A percentile compares a stretch with the other conserved stretches of the same genome.
Conservation (phyloP, 2,329 filamentous ascomycete species). For the Claviceps monticola region DNA sequence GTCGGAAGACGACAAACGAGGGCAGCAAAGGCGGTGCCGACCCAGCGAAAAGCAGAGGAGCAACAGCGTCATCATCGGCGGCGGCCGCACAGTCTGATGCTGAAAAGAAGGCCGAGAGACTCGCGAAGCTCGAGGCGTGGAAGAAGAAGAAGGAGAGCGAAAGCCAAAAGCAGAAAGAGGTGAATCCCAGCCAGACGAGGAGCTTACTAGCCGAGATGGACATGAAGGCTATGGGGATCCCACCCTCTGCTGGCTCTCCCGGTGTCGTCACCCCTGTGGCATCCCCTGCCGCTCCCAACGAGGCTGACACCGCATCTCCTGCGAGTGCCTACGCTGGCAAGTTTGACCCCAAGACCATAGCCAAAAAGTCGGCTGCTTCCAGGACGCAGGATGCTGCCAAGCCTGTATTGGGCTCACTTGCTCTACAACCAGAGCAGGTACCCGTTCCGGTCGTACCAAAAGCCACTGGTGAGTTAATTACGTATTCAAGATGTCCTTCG, state of each 20-base stretch:
- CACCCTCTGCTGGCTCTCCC: slow-evolving; percentile 33
- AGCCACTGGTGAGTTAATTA: slow-evolving; percentile 20
- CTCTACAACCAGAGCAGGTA: slow-evolving; percentile 23
- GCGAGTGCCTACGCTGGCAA: slow-evolving; percentile 57
- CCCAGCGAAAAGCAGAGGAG: slow-evolving; percentile 42
- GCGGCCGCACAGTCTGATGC: slow-evolving; percentile 46
- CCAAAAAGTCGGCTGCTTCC: slow-evolving; percentile 58
- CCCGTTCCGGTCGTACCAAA: slow-evolving; percentile 19
- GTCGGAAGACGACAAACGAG: slow-evolving; percentile 37
- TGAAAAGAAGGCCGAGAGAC: slow-evolving; percentile 62
- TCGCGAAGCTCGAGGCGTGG: slow-evolving; percentile 79
- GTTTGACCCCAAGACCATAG: slow-evolving; percentile 76
- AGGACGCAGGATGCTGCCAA: slow-evolving; percentile 39
- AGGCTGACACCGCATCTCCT: slow-evolving; percentile 34
- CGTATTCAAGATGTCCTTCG: background rate
- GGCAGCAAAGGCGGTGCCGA: slow-evolving; percentile 33
- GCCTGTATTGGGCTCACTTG: slow-evolving; percentile 32
- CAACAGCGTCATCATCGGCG: slow-evolving; percentile 29
- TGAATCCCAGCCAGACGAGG: slow-evolving; percentile 48
- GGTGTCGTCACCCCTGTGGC: slow-evolving; percentile 33
- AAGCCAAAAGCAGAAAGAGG: slow-evolving; percentile 56
- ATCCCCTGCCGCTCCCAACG: slow-evolving; percentile 30
- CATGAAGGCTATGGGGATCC: slow-evolving; percentile 44
- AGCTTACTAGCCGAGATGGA: slow-evolving; percentile 62
- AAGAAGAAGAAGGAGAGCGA: slow-evolving; percentile 78